Percentiles rank a stretch among this genome's conserved stretches.
Conservation (phyloP, 805 yeast genomes). For the Grigorovia transvaalensis region DNA sequence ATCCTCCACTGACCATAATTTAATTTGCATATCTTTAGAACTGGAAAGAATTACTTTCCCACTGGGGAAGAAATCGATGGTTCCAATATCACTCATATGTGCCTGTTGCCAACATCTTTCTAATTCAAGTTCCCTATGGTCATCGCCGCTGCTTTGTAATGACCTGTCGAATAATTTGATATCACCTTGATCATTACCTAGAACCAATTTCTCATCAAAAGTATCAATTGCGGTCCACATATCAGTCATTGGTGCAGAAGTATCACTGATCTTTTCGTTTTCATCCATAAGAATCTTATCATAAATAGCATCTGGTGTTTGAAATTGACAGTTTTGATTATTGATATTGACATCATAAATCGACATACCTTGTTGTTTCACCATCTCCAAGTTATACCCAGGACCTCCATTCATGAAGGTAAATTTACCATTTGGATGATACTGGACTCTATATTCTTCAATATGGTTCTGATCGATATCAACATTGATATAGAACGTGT, state of each 20-base stretch:
- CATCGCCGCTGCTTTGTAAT: neutral
- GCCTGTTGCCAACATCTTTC: conserved; percentile 28
- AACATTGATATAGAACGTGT: conserved; percentile 35
- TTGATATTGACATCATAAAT: conserved; percentile 10
- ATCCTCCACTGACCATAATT: conserved; percentile 47
- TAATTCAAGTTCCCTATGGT: conserved; percentile 8
- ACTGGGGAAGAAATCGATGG: conserved; percentile 49
- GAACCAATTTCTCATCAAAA: conserved; percentile 21
- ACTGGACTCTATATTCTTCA: conserved; percentile 24
- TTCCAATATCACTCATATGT: conserved; percentile 40
- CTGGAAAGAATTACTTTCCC: conserved; percentile 48
- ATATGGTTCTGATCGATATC: conserved; percentile 19
- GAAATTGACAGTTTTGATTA: conserved; percentile 8
- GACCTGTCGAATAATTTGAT: conserved; percentile 7
- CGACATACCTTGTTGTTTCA: conserved; percentile 5
- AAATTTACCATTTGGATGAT: conserved; percentile 10
- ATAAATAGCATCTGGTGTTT: neutral
- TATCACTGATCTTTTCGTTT: neutral
- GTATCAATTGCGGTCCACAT: conserved; percentile 29
- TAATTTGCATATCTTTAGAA: conserved; percentile 49
- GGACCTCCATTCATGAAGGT: conserved; percentile 7
- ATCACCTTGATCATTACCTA: conserved; percentile 31
- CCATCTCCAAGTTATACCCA: neutral
- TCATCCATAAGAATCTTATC: neutral
- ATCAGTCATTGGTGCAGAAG: neutral